Evolutionary conservation across 176 grass and related monocot genomes (phyloP), one percentile per base, ranked within the genome.

Genomic region (Triticum dicoccoides): DNA sequence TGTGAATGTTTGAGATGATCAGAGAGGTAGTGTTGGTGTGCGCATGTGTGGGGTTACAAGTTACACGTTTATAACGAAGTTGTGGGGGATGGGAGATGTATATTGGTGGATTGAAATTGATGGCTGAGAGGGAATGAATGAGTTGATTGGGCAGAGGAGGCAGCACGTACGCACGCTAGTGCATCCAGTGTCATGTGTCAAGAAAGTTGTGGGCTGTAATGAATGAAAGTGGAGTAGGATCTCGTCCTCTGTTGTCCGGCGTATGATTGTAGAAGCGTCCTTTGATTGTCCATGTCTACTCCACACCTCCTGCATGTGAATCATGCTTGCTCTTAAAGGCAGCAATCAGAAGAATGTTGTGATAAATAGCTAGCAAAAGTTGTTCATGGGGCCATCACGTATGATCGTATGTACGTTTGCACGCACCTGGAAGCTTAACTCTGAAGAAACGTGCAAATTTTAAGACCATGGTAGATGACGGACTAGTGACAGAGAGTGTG

Each of bases 111-210:
- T 3, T 78, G 64, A 27, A 61, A 0, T 6, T 72, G 52, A 37
- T 56, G 72, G 6, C 37, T 14, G 3, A 21, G 78, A 49, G 17
- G 52, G 81, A 37, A 68, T 39, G 66, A 47, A 81, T 81, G 45
- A 15, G 52, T 61, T 54, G 5, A 54, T 54, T 15, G 87, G 73
- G 20, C 24, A 32, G 11, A 51, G 45, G 35, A 80, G 8, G 52
- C 20, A 73, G 76, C 32, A 80, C 24, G 17, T 12, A 13, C 4
- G 13, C 0, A 17, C 5, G 5, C 49, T 51, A 39, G 21, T 51
- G 5, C 81, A 84, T 79, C 74, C 29, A 62, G 65, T 83, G 73
- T 3, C 23, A 86, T 64, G 45, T 54, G 54, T 73, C 72, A 27
- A 87, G 39, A 23, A 24, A 78, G 52, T 2, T 0, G 52, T 56